Conservation (phyloP, 352 stramenopile species). For the Phytopythium delawarense region DNA sequence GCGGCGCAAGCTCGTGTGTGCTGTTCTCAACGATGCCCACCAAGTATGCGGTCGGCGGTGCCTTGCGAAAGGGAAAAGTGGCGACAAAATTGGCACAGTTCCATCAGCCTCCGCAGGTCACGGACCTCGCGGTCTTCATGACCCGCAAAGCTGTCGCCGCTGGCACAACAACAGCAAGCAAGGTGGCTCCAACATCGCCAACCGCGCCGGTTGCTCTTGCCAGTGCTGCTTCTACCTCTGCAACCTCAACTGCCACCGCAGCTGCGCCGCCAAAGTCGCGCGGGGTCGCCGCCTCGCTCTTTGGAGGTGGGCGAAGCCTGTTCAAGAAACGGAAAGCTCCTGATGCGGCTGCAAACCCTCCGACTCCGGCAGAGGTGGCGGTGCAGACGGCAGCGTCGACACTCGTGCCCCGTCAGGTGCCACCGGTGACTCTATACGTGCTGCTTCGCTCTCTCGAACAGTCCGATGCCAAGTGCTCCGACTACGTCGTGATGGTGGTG, state of each 20-base stretch:
- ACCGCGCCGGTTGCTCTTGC: conserved; percentile 2
- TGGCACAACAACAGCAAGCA: not conserved
- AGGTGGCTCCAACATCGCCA: not conserved
- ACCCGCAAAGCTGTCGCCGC: conserved; percentile 14
- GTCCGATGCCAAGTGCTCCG: not conserved
- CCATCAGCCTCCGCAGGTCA: conserved; percentile 9
- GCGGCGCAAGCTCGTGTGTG: not conserved
- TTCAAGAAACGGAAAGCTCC: conserved; percentile 24
- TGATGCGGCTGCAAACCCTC: conserved; percentile 5
- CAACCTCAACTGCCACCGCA: not conserved
- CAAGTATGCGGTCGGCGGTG: conserved; percentile 17
- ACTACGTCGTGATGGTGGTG: conserved; percentile 6
- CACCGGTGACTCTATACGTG: conserved; percentile 21
- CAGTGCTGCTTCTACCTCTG: not conserved
- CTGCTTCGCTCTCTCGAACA: conserved; percentile 22
- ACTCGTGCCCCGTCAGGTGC: conserved; percentile 16
- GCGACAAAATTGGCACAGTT: conserved; percentile 36
- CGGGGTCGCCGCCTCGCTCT: conserved; percentile 10
- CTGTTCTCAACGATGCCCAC: conserved; percentile 4
- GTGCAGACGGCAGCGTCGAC: conserved; percentile 6
- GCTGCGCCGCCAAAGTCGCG: not conserved
- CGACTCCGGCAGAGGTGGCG: conserved; percentile 8
- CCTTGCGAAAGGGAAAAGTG: conserved; percentile 18
- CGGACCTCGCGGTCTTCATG: conserved; percentile 21
- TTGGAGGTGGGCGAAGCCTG: conserved; percentile 16